These are phyloP conservation scores for Podila epigama DNA, from an alignment of 192 early-diverging fungal genomes.

Conservation along the genomic window DNA sequence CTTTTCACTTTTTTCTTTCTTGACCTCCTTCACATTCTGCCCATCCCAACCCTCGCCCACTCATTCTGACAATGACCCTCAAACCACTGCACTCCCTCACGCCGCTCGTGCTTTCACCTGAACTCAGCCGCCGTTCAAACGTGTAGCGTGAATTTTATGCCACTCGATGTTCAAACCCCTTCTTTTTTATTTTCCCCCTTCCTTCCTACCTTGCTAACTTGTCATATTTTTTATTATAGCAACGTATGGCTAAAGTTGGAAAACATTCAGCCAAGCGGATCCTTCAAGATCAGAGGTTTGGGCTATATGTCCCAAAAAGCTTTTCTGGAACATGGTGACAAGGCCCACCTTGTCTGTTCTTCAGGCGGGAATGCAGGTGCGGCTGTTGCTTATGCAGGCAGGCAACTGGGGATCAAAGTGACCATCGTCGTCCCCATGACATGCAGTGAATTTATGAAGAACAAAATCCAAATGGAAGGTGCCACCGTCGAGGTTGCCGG, in stretches of 20 bases:
- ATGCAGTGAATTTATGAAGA: constrained; percentile 54
- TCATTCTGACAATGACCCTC: constrained; percentile 9
- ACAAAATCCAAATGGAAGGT: constrained; percentile 68
- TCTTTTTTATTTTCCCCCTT: not conserved
- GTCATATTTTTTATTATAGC: constrained; percentile 20
- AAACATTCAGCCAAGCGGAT: constrained; percentile 77
- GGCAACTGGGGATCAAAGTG: constrained; percentile 63
- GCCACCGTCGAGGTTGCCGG: constrained; percentile 59
- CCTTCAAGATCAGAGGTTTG: constrained; percentile 79
- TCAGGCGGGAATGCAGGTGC: constrained; percentile 72
- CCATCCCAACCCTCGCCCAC: not conserved
- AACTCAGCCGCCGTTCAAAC: constrained; percentile 43
- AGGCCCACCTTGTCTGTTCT: constrained; percentile 62
- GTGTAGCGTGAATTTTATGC: constrained; percentile 22
- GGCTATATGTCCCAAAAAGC: constrained; percentile 67
- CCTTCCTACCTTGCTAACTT: not conserved
- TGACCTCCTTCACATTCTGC: not conserved
- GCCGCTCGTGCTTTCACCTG: constrained; percentile 57
- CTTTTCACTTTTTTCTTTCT: not conserved
- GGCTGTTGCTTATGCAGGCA: constrained; percentile 71
- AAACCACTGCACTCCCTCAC: constrained; percentile 52
- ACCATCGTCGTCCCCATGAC: constrained; percentile 65
- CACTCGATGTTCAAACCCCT: not conserved
- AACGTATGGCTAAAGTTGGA: constrained; percentile 81
- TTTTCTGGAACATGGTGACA: constrained; percentile 48